Evolutionary conservation across 805 yeast genomes (phyloP), one percentile per base, ranked within the genome.

Genomic region (Kluyveromyces aestuarii): DNA sequence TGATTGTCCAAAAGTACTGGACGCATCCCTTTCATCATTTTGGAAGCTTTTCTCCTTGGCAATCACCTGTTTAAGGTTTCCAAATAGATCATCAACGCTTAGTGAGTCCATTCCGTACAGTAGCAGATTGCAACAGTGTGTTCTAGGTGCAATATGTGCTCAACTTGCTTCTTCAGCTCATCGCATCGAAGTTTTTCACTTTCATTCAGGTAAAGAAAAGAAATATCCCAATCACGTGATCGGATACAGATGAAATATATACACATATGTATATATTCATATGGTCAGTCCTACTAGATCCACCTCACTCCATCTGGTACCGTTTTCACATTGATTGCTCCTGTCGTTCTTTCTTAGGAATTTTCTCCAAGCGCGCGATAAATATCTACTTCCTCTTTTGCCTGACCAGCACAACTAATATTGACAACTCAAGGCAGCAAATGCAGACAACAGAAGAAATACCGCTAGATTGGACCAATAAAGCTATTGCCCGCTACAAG

Each of bases 81-180:
- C 55, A 48, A 60, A 58, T 27, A 58, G 40, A 8, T 50, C 58
- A 18, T 57, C 57, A n/a, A 57, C 48, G 41, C 52, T 50, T 8
- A 46, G 17, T 16, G 45, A 37, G 16, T 45, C 53, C 53, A 50
- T 50, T n/a, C 27, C 39, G 36, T 17, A 19, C 38, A 21, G 6
- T 4, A 21, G 25, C 6, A 6, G 25, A 6, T 21, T 21, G 25
- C 6, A 21, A 6, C 25, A 21, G 6, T 6, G 25, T 21, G 6
- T 21, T 3, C 6, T 21, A 21, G 6, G 25, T 6, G 6, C 25
- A 21, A 21, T 4, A 6, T 21, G 25, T 21, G 6, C 25, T 6
- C 6, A 6, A 21, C 25, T 21, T 21, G 3, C 6, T 25, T 47
- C 27, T 9, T 8, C 37, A 40, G 45, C 50, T 48, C 50, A 48